Evolutionary conservation across 768 basidiomycete species (phyloP).

Genomic region (Multifurca ochricompacta): DNA sequence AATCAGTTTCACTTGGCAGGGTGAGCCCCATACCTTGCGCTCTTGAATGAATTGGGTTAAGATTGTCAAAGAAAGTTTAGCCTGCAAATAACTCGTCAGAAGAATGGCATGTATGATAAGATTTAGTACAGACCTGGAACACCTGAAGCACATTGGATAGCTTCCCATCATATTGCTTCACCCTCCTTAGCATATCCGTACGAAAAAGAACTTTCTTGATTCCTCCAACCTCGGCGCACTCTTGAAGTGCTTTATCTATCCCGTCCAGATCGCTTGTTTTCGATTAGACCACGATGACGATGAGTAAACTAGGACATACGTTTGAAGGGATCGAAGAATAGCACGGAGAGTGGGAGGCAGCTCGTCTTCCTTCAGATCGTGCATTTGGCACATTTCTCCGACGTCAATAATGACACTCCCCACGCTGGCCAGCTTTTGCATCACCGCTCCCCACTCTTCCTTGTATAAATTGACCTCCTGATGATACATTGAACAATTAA

Average conservation of each 20-base stretch:
- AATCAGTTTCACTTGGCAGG: no score
- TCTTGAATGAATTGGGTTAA: no score
- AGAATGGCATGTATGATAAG: background rate
- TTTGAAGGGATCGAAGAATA: background rate
- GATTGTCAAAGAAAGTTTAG: no score
- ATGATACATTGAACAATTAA: background rate
- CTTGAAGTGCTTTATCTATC: background rate
- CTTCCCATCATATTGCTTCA: slow-evolving; percentile 1
- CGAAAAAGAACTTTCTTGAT: background rate
- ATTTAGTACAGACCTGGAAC: background rate
- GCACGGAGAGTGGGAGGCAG: background rate
- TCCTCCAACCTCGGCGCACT: background rate
- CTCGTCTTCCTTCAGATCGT: background rate
- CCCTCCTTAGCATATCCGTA: background rate
- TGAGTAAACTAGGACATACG: background rate
- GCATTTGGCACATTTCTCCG: background rate
- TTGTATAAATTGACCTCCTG: background rate
- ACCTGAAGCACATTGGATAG: background rate
- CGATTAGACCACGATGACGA: background rate
- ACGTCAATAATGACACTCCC: background rate
- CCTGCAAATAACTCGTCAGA: no score
- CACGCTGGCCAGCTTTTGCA: background rate
- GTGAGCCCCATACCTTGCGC: no score
- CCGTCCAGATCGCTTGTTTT: background rate
- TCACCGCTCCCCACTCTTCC: background rate